A percentile compares a stretch with the other conserved stretches of the same genome.
Evolutionary conservation across 1,284 basidiomycete species (phyloP).

Genomic region (Malassezia caprae): DNA sequence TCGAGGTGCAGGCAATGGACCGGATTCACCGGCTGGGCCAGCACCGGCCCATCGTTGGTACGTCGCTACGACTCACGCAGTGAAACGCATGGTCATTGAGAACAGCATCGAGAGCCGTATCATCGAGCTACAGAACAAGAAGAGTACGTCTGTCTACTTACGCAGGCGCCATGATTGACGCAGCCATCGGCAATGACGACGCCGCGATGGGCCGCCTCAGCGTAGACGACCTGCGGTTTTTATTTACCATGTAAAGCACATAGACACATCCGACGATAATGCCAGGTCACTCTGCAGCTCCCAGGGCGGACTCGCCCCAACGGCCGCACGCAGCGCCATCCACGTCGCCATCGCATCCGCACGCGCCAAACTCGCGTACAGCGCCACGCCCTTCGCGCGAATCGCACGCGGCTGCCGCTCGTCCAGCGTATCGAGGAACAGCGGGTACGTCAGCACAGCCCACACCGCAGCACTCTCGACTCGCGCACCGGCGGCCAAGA

Average conservation of each 20-base stretch:
- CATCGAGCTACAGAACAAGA: slow-evolving; percentile 80
- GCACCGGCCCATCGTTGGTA: slow-evolving; percentile 58
- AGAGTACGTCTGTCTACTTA: slow-evolving; percentile 66
- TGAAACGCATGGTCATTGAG: slow-evolving; percentile 86
- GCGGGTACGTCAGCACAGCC: slow-evolving; percentile 5
- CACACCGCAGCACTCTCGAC: not conserved
- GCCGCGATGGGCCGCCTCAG: slow-evolving; percentile 44
- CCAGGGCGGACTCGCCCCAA: not conserved
- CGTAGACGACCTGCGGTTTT: slow-evolving; percentile 41
- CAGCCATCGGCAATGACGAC: slow-evolving; percentile 46
- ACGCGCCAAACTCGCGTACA: slow-evolving; percentile 1
- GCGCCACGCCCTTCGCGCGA: not conserved
- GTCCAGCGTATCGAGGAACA: slow-evolving; percentile 11
- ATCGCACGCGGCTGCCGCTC: slow-evolving; percentile 5
- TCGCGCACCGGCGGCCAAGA: not conserved
- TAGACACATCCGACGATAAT: not conserved
- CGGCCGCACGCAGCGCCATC: slow-evolving; percentile 8
- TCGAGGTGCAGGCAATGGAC: slow-evolving; percentile 71
- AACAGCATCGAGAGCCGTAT: slow-evolving; percentile 94
- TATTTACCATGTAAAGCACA: slow-evolving; percentile 33
- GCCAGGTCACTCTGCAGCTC: not conserved
- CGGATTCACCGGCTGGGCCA: slow-evolving; percentile 77
- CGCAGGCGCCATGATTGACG: slow-evolving; percentile 51
- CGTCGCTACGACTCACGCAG: slow-evolving; percentile 55
- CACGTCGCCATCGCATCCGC: slow-evolving; percentile 5